Base-by-base conservation (phyloP, 1,139 yeast genomes). In the Yamadazyma triangularis region DNA sequence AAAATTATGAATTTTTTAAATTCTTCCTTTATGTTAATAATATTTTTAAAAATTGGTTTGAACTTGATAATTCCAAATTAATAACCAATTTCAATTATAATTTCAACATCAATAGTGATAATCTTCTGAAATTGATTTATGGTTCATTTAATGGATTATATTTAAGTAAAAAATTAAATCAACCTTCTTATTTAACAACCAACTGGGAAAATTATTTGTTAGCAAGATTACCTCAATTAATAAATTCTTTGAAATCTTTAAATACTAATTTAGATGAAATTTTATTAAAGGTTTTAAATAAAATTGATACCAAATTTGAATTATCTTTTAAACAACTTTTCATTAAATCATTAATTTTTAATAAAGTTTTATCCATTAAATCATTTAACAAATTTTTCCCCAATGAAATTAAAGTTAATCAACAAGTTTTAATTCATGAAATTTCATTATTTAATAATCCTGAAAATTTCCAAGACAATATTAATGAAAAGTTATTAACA, bases 261-360 rank as follows among this genome's bases (percentile, higher is more conserved):
- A 44, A 40, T n/a, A 18, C 20, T 18, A 46, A 39, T 28, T 25
- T 47, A 6, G 48, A 44, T 13, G 58, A 50, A 18, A 32, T 40
- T n/a, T 28, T 50, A 5, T 38, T 50, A 2, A 36, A 41, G 18
- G 31, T 36, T 2, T 44, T 44, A 28, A 44, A 35, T 23, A 28
- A 22, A 16, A 35, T 41, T 13, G 34, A 32, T 8, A 39, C 32
- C 11, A 15, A 18, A 3, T 20, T 28, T 22, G 33, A 56, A 34
- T 73, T 66, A 41, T 70, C 66, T 43, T 59, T 78, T 3, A 65
- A 82, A 29, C 79, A 74, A 39, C 73, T 67, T 13, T 77, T 82
- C 34, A 50, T 79, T 13, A 73, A 72, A 41, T 64, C 74, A 11
- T 67, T 81, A 38, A 48, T 60, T 8, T 50, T 51, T 35, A 52